Evolutionary conservation across 1,284 basidiomycete genomes (phyloP), one percentile per base, ranked within the genome.

Genomic region (Ustilago trichophora): DNA sequence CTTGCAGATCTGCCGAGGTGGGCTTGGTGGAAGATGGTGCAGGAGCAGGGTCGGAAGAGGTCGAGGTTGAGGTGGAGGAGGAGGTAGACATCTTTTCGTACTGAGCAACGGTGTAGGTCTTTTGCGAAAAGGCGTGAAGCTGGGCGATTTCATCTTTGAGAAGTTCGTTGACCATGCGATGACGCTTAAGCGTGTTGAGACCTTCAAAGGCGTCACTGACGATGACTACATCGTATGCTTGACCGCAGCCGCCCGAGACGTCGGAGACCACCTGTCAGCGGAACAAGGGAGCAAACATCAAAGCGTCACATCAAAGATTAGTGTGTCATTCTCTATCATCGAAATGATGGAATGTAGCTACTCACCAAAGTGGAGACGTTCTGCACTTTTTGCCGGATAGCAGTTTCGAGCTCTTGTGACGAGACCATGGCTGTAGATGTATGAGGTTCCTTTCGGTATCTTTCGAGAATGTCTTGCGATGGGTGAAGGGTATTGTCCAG

Each of bases 121-220:
- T 79, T 56, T 83, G 82, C 0, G 82, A 82, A 53, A 83, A 83
- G 10, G 83, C 83, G 53, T 83, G 83, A 34, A 83, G 77, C 58
- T 82, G 74, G 2, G 82, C 83, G 29, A 83, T 83, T 57, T 83
- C 80, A 26, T 81, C 80, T 55, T 83, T 83, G 32, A 83, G 76
- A 26, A 78, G 71, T 11, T 82, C 82, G 56, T 83, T 83, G 49
- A 83, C 83, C 59, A 80, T 65, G 4, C 79, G 69, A 48, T 81
- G 79, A 11, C 79, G 64, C 43, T 80, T 78, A 24, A 81, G 69
- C 19, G 79, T 80, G 21, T 62, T 56, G n/a, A 80, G 54, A 0
- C 78, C 78, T 25, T 73, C 48, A 35, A 81, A 81, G 19, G 69
- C 68, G 37, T 77, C 72, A 15, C 60, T 68, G 33, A 81, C 79